Evolutionary conservation across 768 basidiomycete genomes (phyloP).

Genomic region (Phaeotremella skinneri): DNA sequence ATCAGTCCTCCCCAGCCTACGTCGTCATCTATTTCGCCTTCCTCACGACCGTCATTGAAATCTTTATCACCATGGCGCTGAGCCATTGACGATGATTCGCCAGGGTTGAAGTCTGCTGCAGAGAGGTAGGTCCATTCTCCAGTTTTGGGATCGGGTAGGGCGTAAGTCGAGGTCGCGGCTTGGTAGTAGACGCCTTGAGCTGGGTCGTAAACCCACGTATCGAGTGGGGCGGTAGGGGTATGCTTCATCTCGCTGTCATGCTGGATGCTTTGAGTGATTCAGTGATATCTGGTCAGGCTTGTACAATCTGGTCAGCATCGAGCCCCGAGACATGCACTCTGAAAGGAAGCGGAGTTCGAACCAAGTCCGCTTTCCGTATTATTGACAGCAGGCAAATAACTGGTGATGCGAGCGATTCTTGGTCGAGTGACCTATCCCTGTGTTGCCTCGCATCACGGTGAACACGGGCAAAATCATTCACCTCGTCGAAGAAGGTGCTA

Average conservation of each 20-base stretch:
- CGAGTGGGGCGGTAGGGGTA: constrained; percentile 3
- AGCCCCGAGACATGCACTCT: no score
- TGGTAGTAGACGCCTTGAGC: constrained; percentile 34
- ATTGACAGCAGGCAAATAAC: no score
- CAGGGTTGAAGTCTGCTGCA: constrained; percentile 18
- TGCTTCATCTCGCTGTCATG: neutral
- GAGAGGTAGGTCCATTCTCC: constrained; percentile 39
- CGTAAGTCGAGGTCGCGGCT: constrained; percentile 28
- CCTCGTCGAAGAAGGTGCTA: no score
- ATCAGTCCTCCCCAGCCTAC: constrained; percentile 45
- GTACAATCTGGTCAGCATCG: no score
- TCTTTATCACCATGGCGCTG: neutral
- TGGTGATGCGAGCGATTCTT: no score
- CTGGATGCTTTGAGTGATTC: no score
- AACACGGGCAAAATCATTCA: no score
- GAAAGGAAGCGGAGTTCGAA: no score
- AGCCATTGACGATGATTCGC: constrained; percentile 4
- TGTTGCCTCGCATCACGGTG: no score
- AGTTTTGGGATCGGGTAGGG: constrained; percentile 27
- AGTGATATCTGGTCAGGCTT: no score
- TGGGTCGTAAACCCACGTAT: constrained; percentile 38
- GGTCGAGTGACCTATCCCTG: no score
- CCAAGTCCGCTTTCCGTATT: no score
- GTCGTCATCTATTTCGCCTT: constrained; percentile 44
- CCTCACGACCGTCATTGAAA: constrained; percentile 13